Conservation (phyloP, 495 filamentous ascomycete genomes). For the Penicillium canariense region DNA sequence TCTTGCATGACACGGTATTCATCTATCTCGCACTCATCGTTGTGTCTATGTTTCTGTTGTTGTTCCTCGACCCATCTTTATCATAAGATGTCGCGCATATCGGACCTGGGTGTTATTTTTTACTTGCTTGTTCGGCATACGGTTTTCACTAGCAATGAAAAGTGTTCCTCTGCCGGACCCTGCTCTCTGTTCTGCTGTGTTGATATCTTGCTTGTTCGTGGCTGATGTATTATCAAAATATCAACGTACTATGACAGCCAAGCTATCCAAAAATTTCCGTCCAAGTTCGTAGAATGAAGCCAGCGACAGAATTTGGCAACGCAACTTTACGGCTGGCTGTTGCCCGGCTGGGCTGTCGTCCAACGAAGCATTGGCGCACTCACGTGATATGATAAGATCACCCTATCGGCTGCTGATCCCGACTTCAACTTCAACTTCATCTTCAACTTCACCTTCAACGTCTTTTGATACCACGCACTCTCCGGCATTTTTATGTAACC, state of each 20-base stretch:
- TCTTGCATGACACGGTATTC: constrained; percentile 21
- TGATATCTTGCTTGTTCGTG: constrained; percentile 21
- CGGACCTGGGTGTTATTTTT: constrained; percentile 24
- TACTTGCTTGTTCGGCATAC: constrained; percentile 28
- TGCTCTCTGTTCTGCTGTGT: constrained; percentile 1
- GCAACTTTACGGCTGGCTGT: background rate
- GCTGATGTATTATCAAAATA: constrained; percentile 26
- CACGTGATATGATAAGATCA: background rate
- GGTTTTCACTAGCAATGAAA: constrained; percentile 24
- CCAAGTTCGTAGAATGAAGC: no score
- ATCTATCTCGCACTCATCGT: constrained; percentile 18
- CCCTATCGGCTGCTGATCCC: background rate
- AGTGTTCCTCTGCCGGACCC: constrained; percentile 21
- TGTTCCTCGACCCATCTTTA: constrained; percentile 17
- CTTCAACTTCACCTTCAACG: no score
- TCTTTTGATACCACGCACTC: no score
- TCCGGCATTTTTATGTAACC: no score
- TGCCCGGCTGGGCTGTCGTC: no score
- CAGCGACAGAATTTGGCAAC: no score
- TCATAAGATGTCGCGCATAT: constrained; percentile 20
- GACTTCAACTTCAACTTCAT: background rate
- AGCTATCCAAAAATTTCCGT: no score
- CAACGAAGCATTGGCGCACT: background rate
- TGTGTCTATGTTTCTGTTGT: constrained; percentile 18
- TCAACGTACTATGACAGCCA: background rate